Conservation (phyloP, 164 flowering plant species). For the Vitis riparia region DNA sequence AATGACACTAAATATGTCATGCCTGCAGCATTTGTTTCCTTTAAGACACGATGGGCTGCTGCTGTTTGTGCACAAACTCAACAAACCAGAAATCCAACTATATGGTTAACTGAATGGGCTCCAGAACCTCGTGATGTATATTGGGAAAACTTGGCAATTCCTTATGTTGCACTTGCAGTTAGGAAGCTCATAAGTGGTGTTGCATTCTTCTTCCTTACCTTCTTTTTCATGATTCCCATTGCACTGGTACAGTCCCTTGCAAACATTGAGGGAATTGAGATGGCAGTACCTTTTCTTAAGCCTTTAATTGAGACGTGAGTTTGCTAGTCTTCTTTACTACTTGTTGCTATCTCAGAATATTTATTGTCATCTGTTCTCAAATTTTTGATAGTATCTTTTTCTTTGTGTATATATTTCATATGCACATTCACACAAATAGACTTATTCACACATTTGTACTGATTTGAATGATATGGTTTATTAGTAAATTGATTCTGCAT, state of each 20-base stretch:
- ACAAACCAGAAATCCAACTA: slow-evolving; percentile 78
- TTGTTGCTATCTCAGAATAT: not conserved
- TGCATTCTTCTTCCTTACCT: slow-evolving; percentile 83
- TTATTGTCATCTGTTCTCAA: not conserved
- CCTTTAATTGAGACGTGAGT: slow-evolving; percentile 58
- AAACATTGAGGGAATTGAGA: slow-evolving; percentile 79
- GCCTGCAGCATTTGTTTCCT: slow-evolving; percentile 96
- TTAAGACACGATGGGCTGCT: slow-evolving; percentile 85
- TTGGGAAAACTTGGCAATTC: slow-evolving; percentile 85
- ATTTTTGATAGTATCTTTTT: not conserved
- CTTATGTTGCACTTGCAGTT: slow-evolving; percentile 69
- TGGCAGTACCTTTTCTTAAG: slow-evolving; percentile 63
- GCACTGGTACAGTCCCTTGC: slow-evolving; percentile 88
- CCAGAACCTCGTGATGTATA: slow-evolving; percentile 91
- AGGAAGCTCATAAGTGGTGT: slow-evolving; percentile 68
- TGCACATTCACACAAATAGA: too few species aligned
- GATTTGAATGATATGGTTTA: too few species aligned
- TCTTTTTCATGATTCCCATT: slow-evolving; percentile 93
- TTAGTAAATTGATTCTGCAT: too few species aligned
- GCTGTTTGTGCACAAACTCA: slow-evolving; percentile 98
- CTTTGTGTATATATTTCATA: not conserved
- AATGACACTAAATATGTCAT: slow-evolving; percentile 55
- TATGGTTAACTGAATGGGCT: slow-evolving; percentile 94
- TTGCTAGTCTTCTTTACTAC: not conserved
- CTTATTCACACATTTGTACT: too few species aligned